Evolutionary conservation across 2,329 filamentous ascomycete species (phyloP), one percentile per base, ranked within the genome.

Genomic region (Ophiostoma sp.): DNA sequence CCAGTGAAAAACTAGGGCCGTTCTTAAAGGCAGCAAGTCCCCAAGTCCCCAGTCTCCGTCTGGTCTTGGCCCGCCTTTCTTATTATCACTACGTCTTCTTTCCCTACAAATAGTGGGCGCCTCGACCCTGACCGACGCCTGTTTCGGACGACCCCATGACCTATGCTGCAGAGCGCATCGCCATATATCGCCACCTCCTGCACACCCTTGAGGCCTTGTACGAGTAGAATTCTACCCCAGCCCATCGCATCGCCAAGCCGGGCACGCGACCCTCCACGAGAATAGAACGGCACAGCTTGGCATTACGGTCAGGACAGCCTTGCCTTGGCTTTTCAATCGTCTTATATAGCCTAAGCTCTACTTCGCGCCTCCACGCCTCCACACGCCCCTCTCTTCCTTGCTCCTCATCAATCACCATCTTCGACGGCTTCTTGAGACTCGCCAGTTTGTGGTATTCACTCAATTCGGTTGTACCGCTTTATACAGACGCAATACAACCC

Each of bases 201-300:
- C 36, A 41, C 14, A 14, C 58, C 58, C 41, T 5, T n/a, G 12
- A 44, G 52, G 18, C 36, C 11, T 4, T 52, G 45, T 49, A 49
- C 45, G 9, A 27, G 36, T 16, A 62, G 36, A 42, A 36, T 41
- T 58, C 27, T 60, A 62, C 58, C 58, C 58, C 58, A 41, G 36
- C 38, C 7, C 38, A 41, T 62, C 58, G 58, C 38, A 41, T 62
- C 58, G 58, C 58, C 58, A 62, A 62, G 58, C 58, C 58, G 36
- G 58, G 38, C 58, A 62, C 58, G 38, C 38, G 7, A 62, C 16
- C 58, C 14, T 41, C 27, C 27, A 62, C 58, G 58, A 62, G 58
- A 41, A 62, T 40, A 62, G 38, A 62, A 62, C 58, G 58, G 58
- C 38, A 41, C 38, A 62, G 38, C 58, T 62, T 62, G 58, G 58